Base-by-base conservation (phyloP, 306 rosid genomes). In the Dalbergia cultrata region DNA sequence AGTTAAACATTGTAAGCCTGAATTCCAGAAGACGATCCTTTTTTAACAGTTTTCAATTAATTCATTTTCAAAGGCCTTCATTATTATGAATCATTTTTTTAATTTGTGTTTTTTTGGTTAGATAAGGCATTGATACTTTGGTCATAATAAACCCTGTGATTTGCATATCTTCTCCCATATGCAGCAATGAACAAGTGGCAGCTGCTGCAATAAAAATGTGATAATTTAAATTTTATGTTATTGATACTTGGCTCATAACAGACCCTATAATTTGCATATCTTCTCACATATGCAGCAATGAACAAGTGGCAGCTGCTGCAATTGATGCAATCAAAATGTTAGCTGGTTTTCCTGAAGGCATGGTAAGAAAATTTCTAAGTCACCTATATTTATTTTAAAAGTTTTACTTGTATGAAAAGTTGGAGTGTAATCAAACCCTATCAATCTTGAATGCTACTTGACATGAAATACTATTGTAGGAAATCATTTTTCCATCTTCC, bases 131-230 rank as follows among this genome's bases (percentile, higher is more conserved):
- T 54, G 3, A 54, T 67, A 62, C 31, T 65, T 74, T 19, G 57
- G 41, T 67, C 47, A 13, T 49, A 43, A 57, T 70, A 60, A 66
- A 45, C 47, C 49, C 18, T 54, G 49, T 65, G 26, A 67, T 61
- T 65, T 65, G 49, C 67, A 8, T 62, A 56, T 70, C 71, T 61
- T 83, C 72, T 67, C 39, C 21, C 33, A 56, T 37, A 39, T 79
- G 80, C 61, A 91, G 99, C 69, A 82, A 91, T 18, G 97, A 93
- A 85, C 88, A 85, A 87, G 92, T 93, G 69, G 88, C 97, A 44
- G 69, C 89, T 57, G 81, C 81, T 33, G 87, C 94, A 79, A 90
- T 78, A 49, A 49, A 49, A 49, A 11, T 49, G 54, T 56, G 6
- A 17, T 35, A 21, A 35, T 13, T n/a, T 44, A 66, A 68, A 76